Evolutionary conservation across 2,329 filamentous ascomycete species (phyloP).

Genomic region (Apiospora rasikravindrae): DNA sequence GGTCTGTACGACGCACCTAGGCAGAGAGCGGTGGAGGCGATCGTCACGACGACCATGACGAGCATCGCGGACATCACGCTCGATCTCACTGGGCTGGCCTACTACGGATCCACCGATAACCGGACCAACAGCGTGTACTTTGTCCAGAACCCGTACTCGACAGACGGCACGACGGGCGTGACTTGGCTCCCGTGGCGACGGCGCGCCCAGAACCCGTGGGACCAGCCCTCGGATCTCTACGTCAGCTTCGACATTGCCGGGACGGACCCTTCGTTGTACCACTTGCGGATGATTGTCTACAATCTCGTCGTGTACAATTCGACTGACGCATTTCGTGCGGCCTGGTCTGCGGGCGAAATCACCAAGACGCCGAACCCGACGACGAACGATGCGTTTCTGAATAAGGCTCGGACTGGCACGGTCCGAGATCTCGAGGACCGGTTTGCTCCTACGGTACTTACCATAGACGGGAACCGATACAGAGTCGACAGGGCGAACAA

Average conservation of each 20-base stretch:
- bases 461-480: neutral
- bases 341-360: neutral
- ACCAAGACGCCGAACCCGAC: neutral
- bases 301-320: neutral
- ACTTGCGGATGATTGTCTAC: neutral
- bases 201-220: neutral
- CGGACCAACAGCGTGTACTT: conserved; percentile 2
- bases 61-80: neutral
- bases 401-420: neutral
- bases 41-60: neutral
- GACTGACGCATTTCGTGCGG: neutral
- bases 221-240: neutral
- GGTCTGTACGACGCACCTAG: neutral
- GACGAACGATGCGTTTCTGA: neutral
- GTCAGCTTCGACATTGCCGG: neutral
- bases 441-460: neutral
- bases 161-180: neutral
- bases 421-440: neutral
- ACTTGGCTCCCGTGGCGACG: neutral
- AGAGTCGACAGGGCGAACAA: neutral
- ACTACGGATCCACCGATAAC: neutral
- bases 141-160: neutral
- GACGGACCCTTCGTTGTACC: neutral
- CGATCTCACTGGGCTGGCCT: neutral
- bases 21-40: neutral